Evolutionary conservation across 805 yeast species (phyloP), one percentile per base, ranked within the genome.

Genomic region (Candida qinlingensis): DNA sequence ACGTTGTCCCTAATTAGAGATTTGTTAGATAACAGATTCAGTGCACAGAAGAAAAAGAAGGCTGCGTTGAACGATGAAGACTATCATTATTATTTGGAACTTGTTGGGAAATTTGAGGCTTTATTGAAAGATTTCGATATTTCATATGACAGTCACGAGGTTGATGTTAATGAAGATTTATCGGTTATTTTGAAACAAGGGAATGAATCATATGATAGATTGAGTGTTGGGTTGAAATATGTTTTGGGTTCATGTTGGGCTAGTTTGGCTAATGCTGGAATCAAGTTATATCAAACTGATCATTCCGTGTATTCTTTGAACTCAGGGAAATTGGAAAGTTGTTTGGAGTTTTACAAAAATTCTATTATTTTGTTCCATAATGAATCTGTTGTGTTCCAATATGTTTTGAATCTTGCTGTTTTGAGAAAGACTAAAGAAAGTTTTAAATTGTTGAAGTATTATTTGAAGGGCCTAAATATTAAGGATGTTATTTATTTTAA

Each of bases 401-500:
- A 79, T 58, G 77, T 83, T 1, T 70, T 73, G 42, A 65, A 70
- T 5, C 63, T 80, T 37, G 73, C 83, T 1, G 71, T 74, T 50
- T 60, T 65, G 25, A 66, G 77, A 25, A 64, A 73, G 13, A 59
- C 74, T 12, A 68, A 66, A 26, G 72, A 70, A 7, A 69, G 85
- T 3, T 59, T 71, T 9, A 73, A 69, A 50, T 64, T 74, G 41
- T 60, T 80, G 50, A 82, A 79, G 58, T 64, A 68, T 42, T 65
- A 68, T 2, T 70, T 79, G 5, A 66, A 77, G 72, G 10, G 46
- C 5, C 5, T 49, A 11, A 28, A 25, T 19, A 9, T 27, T 41
- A 64, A 70, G 3, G 26, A 38, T n/a, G 39, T 87, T 0, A 76
- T 76, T 39, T 75, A 80, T 44, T 71, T 82, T 56, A 76, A 75